A percentile compares a stretch with the other conserved stretches of the same genome.
These are phyloP conservation scores for Candida caryicola DNA, from an alignment of 805 yeast species.

Conservation along the genomic window DNA sequence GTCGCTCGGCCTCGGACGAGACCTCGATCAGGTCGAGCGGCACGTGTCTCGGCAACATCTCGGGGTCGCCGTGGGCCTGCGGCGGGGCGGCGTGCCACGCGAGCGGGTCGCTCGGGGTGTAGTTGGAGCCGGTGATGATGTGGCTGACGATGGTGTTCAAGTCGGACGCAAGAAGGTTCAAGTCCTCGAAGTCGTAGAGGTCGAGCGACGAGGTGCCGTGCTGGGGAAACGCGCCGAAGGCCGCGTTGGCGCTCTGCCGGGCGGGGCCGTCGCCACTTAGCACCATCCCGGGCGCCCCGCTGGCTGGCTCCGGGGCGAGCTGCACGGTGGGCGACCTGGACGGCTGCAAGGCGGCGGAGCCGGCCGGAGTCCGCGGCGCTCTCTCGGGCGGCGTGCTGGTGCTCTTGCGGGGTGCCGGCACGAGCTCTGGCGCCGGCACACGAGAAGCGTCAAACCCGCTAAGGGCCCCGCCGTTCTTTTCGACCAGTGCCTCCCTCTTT, in stretches of 20 bases:
- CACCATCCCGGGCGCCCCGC: not conserved
- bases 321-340: not conserved
- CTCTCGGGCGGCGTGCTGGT: not conserved
- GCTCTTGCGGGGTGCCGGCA: not conserved
- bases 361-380: not conserved
- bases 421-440: too few relatives aligned
- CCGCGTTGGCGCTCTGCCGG: not conserved
- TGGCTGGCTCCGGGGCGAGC: not conserved
- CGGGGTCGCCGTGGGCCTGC: not conserved
- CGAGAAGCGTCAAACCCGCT: too few relatives aligned
- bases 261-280: not conserved
- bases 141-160: conserved; percentile 39
- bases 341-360: not conserved
- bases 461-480: too few relatives aligned
- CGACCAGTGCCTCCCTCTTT: too few relatives aligned
- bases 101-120: not conserved
- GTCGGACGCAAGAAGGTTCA: conserved; percentile 36
- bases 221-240: not conserved
- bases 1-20: conserved; percentile 24
- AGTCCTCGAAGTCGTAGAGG: conserved; percentile 26
- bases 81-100: not conserved
- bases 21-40: conserved; percentile 30
- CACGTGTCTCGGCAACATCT: conserved; percentile 23
- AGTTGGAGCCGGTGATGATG: conserved; percentile 16
- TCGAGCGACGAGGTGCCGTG: not conserved